These are phyloP conservation scores for Obelidium mucronatum DNA, from an alignment of 192 early-diverging fungal species.

Conservation along the genomic window DNA sequence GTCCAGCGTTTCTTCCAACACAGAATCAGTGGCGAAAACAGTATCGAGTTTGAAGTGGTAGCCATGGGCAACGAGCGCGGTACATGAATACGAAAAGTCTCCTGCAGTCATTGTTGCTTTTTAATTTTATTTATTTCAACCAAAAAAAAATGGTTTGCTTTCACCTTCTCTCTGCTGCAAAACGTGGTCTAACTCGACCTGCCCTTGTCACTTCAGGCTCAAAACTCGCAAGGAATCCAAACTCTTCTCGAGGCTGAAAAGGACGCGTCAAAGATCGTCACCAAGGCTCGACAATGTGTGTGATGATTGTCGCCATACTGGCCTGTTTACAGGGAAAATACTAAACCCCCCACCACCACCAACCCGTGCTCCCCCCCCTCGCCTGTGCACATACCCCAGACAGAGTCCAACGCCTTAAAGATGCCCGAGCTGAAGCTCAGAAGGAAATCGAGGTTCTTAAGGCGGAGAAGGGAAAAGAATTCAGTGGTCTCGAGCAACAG, in stretches of 20 bases:
- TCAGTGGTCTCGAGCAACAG: conserved; percentile 74
- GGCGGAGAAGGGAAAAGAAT: conserved; percentile 83
- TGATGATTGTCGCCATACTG: too few relatives aligned
- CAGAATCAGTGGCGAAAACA: background rate
- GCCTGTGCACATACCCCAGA: too few relatives aligned
- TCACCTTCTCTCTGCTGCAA: background rate
- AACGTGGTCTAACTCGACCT: background rate
- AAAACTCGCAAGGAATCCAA: conserved; percentile 89
- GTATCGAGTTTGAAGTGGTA: conserved; percentile 13
- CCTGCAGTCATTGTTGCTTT: background rate
- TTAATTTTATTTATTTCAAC: background rate
- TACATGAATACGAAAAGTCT: background rate
- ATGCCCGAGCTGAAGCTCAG: conserved; percentile 91
- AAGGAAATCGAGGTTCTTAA: conserved; percentile 92
- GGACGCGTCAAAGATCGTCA: conserved; percentile 92
- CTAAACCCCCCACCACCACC: too few relatives aligned
- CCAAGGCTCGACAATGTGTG: conserved; percentile 89
- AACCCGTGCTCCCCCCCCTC: background rate
- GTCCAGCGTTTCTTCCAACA: background rate
- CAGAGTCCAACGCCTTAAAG: conserved; percentile 91
- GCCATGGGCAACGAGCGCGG: background rate
- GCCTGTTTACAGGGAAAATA: too few relatives aligned
- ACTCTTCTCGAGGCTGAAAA: conserved; percentile 98
- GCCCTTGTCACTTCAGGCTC: conserved; percentile 19
- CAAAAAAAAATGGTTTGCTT: conserved; percentile 5